Evolutionary conservation across 139 green algal species (phyloP).

Genomic region (Chlorella sp.): DNA sequence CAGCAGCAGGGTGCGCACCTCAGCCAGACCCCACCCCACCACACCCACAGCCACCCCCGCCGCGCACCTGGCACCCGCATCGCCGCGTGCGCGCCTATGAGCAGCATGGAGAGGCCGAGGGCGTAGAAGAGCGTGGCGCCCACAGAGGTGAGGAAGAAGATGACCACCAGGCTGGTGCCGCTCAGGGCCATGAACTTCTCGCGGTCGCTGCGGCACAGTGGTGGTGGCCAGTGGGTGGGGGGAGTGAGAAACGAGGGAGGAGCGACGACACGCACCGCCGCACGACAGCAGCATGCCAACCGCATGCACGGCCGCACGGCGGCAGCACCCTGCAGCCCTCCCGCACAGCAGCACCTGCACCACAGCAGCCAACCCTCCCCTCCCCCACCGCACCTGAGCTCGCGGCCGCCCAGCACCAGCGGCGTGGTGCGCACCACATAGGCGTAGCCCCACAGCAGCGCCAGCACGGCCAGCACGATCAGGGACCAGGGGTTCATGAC

Average conservation of each 20-base stretch:
- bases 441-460: slow-evolving; percentile 84
- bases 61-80: slow-evolving; percentile 60
- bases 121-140: slow-evolving; percentile 88
- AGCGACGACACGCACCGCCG: not conserved
- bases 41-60: not conserved
- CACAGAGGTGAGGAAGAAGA: slow-evolving; percentile 95
- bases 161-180: slow-evolving; percentile 73
- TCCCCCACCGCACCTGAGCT: slow-evolving; percentile 62
- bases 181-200: slow-evolving; percentile 88
- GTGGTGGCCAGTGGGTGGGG: not conserved
- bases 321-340: not conserved
- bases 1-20: not conserved
- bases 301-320: not conserved
- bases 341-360: not conserved
- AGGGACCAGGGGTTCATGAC: slow-evolving; percentile 48
- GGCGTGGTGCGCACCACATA: slow-evolving; percentile 80
- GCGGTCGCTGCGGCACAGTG: slow-evolving; percentile 63
- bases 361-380: not conserved
- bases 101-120: slow-evolving; percentile 65
- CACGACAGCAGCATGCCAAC: not conserved
- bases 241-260: not conserved
- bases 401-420: slow-evolving; percentile 78
- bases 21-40: not conserved
- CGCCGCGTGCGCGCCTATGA: slow-evolving; percentile 80
- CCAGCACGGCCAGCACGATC: slow-evolving; percentile 74